A percentile compares a stretch with the other conserved stretches of the same genome.
phyloP scores from a whole-genome alignment of 345 rosid genomes.

The Lumnitzera littorea region DNA sequence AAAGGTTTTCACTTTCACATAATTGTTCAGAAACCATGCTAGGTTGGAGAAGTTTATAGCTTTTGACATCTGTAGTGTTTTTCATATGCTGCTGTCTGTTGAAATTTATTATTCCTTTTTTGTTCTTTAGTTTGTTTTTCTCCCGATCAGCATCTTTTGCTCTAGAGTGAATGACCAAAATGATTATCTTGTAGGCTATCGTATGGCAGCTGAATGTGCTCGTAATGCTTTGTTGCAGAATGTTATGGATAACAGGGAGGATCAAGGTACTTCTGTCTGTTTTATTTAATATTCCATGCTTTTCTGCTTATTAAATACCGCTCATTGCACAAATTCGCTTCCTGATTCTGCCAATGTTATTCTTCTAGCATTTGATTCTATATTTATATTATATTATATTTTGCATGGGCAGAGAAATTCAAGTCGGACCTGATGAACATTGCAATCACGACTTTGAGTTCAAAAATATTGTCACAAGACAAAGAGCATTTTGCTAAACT shows the following conservation, averaged over 20 bases:
- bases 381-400: not conserved
- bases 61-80: too few species aligned
- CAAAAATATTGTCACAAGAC: constrained; percentile 91
- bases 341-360: too few species aligned
- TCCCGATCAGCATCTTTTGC: not conserved
- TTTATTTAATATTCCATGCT: not conserved
- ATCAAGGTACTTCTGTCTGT: constrained; percentile 45
- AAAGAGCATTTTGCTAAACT: constrained; percentile 83
- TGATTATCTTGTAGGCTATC: constrained; percentile 47
- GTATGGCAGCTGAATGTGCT: constrained; percentile 97
- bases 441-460: constrained; percentile 88
- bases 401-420: constrained; percentile 64
- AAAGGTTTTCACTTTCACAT: too few species aligned
- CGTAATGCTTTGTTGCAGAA: constrained; percentile 58
- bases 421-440: constrained; percentile 80
- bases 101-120: not conserved
- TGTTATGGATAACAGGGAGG: constrained; percentile 71
- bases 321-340: too few species aligned
- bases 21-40: too few species aligned
- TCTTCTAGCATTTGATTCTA: not conserved
- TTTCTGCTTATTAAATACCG: not conserved
- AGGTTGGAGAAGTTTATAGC: too few species aligned
- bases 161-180: not conserved
- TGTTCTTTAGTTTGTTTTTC: not conserved
- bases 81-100: not conserved